Base-by-base conservation (phyloP, 768 basidiomycete species). In the Polyporus arcularius region DNA sequence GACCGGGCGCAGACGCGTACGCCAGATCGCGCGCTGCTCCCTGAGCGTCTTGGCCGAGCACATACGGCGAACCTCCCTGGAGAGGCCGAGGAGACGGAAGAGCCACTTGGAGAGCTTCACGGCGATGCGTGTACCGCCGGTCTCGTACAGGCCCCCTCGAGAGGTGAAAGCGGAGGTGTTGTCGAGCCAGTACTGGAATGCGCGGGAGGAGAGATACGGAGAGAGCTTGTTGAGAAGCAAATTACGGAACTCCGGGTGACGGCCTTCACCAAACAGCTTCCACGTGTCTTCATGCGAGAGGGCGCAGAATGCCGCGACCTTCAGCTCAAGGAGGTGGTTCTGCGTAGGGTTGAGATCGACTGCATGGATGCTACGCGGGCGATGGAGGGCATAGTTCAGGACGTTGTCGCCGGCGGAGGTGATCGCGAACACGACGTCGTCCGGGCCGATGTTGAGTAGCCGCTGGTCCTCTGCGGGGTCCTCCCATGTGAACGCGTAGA, bases 371-470 rank as follows among this genome's bases (percentile, higher is more conserved):
- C 82, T 76, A 57, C 82, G 77, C 3, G 87, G 87, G 83, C 85
- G n/a, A 79, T 80, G 57, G 3, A 88, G 85, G 8, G 88, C 89
- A 63, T 92, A 92, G 69, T 91, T 89, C 39, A 92, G 75, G 2
- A 88, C 87, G 70, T 92, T 92, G 72, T 91, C 90, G 0, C 90
- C 90, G 3, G 88, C 90, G 53, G 84, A 86, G 1, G 89, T 91
- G 66, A 92, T 90, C 16, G 86, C 84, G 12, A 92, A 78, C 69
- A 92, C 80, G 1, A 84, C 80, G 73, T 92, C 90, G 12, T 86
- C 79, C 39, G 74, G 71, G 18, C 81, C 79, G 58, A 92, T 71
- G 15, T 84, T 68, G 5, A 92, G 75, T 66, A 83, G 78, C 63
- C 80, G 78, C 79, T 92, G 84, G 69, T 92, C 90, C 62, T 84